phyloP scores from a whole-genome alignment of 371 early-diverging fungal species.

The Mortierella sp. region DNA sequence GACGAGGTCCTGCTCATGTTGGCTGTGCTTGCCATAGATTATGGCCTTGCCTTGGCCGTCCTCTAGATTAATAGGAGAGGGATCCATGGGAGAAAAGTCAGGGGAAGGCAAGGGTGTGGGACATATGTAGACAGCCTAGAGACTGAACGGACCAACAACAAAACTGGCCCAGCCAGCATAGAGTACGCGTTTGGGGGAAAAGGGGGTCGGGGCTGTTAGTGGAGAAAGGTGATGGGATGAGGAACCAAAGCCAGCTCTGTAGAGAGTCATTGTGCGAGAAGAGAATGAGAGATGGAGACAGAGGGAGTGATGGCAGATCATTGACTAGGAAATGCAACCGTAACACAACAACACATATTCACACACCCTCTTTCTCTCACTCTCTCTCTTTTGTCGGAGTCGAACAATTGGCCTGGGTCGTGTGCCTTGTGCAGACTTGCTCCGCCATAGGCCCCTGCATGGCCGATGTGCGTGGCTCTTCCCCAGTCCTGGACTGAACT shows the following conservation, averaged over 20 bases:
- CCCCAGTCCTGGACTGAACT: too few species aligned
- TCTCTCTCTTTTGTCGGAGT: too few species aligned
- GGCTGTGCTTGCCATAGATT: slow-evolving; percentile 21
- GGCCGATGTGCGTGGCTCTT: too few species aligned
- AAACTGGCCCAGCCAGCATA: slow-evolving; percentile 33
- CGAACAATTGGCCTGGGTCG: too few species aligned
- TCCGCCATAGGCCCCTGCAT: too few species aligned
- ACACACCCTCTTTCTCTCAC: too few species aligned
- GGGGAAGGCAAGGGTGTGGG: background rate
- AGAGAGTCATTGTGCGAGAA: slow-evolving; percentile 5
- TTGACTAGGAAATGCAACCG: too few species aligned
- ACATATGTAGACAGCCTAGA: too few species aligned
- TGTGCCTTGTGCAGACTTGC: too few species aligned
- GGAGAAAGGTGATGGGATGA: slow-evolving; percentile 2
- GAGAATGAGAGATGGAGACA: too few species aligned
- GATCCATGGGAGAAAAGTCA: background rate
- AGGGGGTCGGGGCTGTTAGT: background rate
- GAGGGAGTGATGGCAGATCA: too few species aligned
- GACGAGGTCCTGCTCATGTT: slow-evolving; percentile 17
- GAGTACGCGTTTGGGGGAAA: background rate
- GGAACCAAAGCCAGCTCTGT: slow-evolving; percentile 10
- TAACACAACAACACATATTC: too few species aligned
- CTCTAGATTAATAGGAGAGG: slow-evolving; percentile 1
- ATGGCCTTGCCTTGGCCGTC: background rate
- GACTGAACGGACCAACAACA: slow-evolving; percentile 10